Conservation (phyloP, 352 stramenopile genomes). For the Hyaloperonospora arabidopsidis region DNA sequence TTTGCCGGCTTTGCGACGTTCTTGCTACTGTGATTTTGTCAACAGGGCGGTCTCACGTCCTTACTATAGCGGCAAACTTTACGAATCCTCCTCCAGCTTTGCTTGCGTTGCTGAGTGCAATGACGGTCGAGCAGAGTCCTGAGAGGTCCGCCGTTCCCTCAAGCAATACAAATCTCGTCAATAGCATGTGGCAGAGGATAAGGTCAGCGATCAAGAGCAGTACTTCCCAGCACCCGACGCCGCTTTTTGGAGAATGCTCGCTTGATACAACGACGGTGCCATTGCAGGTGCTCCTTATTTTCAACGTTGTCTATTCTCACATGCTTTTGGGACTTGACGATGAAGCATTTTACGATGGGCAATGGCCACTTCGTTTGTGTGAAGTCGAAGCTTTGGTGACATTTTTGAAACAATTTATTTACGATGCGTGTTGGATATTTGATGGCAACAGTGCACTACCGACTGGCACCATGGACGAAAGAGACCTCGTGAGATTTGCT, state of each 20-base stretch:
- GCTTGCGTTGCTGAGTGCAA: constrained; percentile 43
- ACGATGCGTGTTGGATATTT: constrained; percentile 57
- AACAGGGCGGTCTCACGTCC: constrained; percentile 34
- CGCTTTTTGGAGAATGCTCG: constrained; percentile 10
- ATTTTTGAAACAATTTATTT: constrained; percentile 61
- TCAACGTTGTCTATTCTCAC: constrained; percentile 62
- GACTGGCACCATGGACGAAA: constrained; percentile 17
- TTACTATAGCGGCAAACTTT: constrained; percentile 41
- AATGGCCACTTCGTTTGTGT: constrained; percentile 41
- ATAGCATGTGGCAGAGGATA: constrained; percentile 38
- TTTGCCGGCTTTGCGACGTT: constrained; percentile 29
- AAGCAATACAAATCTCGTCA: constrained; percentile 16
- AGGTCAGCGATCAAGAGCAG: constrained; percentile 14
- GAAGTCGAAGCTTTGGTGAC: constrained; percentile 39
- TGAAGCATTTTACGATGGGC: constrained; percentile 58
- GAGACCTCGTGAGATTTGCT: constrained; percentile 34
- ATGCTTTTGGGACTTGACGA: constrained; percentile 58
- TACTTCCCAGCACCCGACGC: constrained; percentile 2
- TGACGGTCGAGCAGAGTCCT: constrained; percentile 31
- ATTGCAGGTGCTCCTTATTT: constrained; percentile 43
- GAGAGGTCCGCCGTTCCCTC: not conserved
- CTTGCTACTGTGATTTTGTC: constrained; percentile 40
- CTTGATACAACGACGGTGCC: constrained; percentile 18
- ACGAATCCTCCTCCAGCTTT: constrained; percentile 33
- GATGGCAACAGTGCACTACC: constrained; percentile 16